Evolutionary conservation across 2,329 filamentous ascomycete genomes (phyloP).

Genomic region (Paracamarosporium sp.): DNA sequence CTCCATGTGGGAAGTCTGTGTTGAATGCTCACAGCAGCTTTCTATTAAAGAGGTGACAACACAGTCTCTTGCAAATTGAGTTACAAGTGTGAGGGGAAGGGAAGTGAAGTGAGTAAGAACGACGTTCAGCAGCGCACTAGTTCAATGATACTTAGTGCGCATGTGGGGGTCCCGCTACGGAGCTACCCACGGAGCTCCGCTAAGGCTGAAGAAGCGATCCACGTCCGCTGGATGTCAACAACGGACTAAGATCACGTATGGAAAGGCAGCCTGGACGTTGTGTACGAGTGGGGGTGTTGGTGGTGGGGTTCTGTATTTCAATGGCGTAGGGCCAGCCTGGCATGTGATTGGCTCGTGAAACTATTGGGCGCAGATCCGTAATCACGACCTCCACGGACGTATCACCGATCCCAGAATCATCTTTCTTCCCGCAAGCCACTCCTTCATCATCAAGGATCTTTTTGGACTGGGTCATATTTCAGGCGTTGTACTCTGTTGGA

Average conservation of each 20-base stretch:
- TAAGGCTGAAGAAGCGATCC: background rate
- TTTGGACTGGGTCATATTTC: background rate
- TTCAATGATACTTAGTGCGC: background rate
- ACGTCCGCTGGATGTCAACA: conserved; percentile 1
- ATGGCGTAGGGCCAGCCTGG: background rate
- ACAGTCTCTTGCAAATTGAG: background rate
- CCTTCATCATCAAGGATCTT: background rate
- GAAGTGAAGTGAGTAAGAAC: background rate
- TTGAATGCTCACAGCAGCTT: background rate
- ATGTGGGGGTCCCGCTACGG: background rate
- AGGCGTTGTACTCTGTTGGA: background rate
- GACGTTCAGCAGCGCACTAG: background rate
- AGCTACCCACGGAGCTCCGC: conserved; percentile 1
- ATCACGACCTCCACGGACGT: background rate
- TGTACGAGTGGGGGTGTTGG: background rate
- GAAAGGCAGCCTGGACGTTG: background rate
- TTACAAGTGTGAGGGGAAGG: background rate
- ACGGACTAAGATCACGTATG: background rate
- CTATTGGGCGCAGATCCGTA: background rate
- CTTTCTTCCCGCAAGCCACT: background rate
- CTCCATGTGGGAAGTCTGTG: conserved; percentile 24
- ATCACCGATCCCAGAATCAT: background rate
- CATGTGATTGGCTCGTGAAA: background rate
- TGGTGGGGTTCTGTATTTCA: background rate
- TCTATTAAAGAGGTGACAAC: background rate